Evolutionary conservation across 805 yeast genomes (phyloP).

Genomic region (Monosporozyma unispora): DNA sequence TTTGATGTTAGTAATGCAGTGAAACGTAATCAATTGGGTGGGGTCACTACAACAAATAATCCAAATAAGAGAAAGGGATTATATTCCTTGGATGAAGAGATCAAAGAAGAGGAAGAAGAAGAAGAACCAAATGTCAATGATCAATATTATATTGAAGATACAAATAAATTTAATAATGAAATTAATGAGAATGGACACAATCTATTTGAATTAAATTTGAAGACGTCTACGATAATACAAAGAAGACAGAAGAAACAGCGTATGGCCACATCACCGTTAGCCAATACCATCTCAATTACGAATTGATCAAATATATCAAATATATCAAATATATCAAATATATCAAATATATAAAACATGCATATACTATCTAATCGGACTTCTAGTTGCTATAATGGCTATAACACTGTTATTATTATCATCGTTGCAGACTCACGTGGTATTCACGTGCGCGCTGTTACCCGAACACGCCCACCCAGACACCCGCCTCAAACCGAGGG

Average conservation of each 20-base stretch:
- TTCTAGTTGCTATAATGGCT: no score
- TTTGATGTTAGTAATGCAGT: conserved; percentile 82
- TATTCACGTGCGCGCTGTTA: no score
- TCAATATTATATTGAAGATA: conserved; percentile 4
- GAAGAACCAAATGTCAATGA: conserved; percentile 18
- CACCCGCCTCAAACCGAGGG: no score
- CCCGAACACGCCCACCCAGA: no score
- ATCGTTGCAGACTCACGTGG: no score
- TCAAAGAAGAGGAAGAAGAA: conserved; percentile 6
- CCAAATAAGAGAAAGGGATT: background rate
- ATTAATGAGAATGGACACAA: conserved; percentile 13
- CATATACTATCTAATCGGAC: no score
- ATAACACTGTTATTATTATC: no score
- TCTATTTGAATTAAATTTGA: conserved; percentile 30
- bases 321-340: background rate
- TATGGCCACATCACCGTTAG: conserved; percentile 2
- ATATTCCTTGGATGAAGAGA: conserved; percentile 7
- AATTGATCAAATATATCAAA: background rate
- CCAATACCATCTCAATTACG: background rate
- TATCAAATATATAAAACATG: no score
- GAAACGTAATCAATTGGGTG: conserved; percentile 52
- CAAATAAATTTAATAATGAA: conserved; percentile 6
- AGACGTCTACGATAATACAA: conserved; percentile 34
- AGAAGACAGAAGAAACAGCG: conserved; percentile 28
- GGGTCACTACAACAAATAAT: conserved; percentile 30